Conservation (phyloP, 768 basidiomycete genomes). For the Scleroderma citrinum region DNA sequence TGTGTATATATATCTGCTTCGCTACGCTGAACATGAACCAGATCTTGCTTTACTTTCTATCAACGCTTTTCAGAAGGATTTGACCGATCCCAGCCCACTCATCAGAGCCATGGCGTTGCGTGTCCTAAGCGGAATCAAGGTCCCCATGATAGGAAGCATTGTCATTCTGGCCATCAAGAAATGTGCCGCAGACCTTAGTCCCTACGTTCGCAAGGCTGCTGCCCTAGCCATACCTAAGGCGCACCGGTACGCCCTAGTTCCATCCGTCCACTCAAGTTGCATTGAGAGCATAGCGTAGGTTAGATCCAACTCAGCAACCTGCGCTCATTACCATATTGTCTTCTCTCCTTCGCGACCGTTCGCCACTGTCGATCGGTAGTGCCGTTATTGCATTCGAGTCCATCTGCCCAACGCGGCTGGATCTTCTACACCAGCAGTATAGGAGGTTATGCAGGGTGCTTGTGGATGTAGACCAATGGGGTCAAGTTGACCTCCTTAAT, state of each 20-base stretch:
- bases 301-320: slow-evolving; percentile 67
- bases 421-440: slow-evolving; percentile 86
- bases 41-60: slow-evolving; percentile 94
- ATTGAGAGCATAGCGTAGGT: slow-evolving; percentile 37
- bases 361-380: slow-evolving; percentile 83
- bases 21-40: slow-evolving; percentile 89
- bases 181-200: slow-evolving; percentile 85
- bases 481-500: slow-evolving; percentile 74
- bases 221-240: slow-evolving; percentile 87
- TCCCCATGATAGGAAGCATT: slow-evolving; percentile 81
- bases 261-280: not conserved
- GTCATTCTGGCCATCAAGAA: slow-evolving; percentile 89
- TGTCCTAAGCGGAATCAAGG: slow-evolving; percentile 87
- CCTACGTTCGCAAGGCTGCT: slow-evolving; percentile 91
- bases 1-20: slow-evolving; percentile 94
- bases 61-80: slow-evolving; percentile 97
- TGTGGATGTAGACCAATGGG: slow-evolving; percentile 95
- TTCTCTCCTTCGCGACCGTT: slow-evolving; percentile 62
- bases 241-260: slow-evolving; percentile 51
- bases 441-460: slow-evolving; percentile 78
- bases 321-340: slow-evolving; percentile 65
- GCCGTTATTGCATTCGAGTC: slow-evolving; percentile 81
- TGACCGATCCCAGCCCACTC: slow-evolving; percentile 86
- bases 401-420: slow-evolving; percentile 82
- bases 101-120: slow-evolving; percentile 95